Conservation (phyloP, 768 basidiomycete species). For the Tulasnella calospora region DNA sequence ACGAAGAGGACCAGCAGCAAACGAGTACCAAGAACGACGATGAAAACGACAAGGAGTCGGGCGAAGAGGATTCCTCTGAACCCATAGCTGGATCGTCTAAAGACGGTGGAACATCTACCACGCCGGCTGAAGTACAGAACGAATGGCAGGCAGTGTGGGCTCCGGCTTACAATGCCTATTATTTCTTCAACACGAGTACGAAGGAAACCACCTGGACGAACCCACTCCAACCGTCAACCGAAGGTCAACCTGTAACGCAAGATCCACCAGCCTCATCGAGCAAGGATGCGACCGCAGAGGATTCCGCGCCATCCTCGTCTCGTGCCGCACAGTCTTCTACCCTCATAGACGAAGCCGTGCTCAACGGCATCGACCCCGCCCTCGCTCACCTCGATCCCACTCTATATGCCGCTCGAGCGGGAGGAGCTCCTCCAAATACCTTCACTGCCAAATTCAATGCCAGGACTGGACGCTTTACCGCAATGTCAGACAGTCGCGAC, state of each 20-base stretch:
- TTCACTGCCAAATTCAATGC: constrained; percentile 53
- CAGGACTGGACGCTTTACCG: constrained; percentile 71
- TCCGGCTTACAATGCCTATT: constrained; percentile 72
- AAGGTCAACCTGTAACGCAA: constrained; percentile 33
- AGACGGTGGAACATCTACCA: not conserved
- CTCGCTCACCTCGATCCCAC: constrained; percentile 77
- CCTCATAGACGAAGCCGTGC: constrained; percentile 42
- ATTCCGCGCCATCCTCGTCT: constrained; percentile 4
- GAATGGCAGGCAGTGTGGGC: constrained; percentile 82
- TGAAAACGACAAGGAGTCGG: not conserved
- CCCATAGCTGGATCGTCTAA: not conserved
- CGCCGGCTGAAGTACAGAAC: constrained; percentile 32
- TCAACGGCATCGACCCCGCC: constrained; percentile 68
- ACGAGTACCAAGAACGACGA: not conserved
- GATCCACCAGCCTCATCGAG: constrained; percentile 15
- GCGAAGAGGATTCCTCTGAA: not conserved
- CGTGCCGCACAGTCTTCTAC: not conserved
- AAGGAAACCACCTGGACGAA: constrained; percentile 82
- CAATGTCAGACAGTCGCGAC: constrained; percentile 53
- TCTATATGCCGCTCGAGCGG: constrained; percentile 40
- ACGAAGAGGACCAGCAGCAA: not conserved
- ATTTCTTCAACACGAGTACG: constrained; percentile 73
- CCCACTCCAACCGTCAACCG: constrained; percentile 46
- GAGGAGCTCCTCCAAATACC: constrained; percentile 37
- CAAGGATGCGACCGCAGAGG: not conserved